Evolutionary conservation across 202 grass and related monocot genomes (phyloP), one percentile per base, ranked within the genome.

Genomic region (Brachypodium distachyon): DNA sequence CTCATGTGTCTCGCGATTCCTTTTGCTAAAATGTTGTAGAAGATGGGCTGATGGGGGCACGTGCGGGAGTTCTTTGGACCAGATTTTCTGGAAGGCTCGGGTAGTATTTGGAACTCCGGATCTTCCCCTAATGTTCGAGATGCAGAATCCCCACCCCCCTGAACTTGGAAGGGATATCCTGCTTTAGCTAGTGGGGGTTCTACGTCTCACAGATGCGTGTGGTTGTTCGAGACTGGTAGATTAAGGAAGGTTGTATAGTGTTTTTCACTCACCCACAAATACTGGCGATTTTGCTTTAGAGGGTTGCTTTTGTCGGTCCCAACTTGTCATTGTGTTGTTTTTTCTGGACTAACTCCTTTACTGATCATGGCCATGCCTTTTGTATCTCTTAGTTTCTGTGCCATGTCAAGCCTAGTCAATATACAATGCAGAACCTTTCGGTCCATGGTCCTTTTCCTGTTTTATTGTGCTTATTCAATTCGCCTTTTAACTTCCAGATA

Each of bases 381-480:
- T 60, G 43, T 41, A 36, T 61, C 61, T 79, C 12, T 12, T 83
- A 70, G 53, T 54, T 53, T 14, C 53, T 79, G 58, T 67, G 67
- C 44, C 75, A 79, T 79, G 78, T 73, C 33, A 87, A 72, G 66
- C 41, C 25, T 78, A 51, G 40, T 67, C 39, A 26, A 2, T 40
- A 36, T 52, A 73, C 34, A 67, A 73, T 68, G 49, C 39, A 50
- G 59, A 72, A 48, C 60, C 25, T 72, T 28, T 60, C 18, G 1
- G 12, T 8, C 28, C 49, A 23, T 81, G 70, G 10, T 52, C 67
- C 37, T 74, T 86, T 74, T 14, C 22, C 41, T 70, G 55, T 77
- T 75, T 67, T 23, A 1, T 33, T 19, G 49, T 1, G 49, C 3
- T 17, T 37, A 12, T 28, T 9, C 27, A n/a, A 36, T 59, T 42